These are phyloP conservation scores for Tetrahymena thermophila DNA, from an alignment of 73 alveolate genomes.

Conservation along the genomic window DNA sequence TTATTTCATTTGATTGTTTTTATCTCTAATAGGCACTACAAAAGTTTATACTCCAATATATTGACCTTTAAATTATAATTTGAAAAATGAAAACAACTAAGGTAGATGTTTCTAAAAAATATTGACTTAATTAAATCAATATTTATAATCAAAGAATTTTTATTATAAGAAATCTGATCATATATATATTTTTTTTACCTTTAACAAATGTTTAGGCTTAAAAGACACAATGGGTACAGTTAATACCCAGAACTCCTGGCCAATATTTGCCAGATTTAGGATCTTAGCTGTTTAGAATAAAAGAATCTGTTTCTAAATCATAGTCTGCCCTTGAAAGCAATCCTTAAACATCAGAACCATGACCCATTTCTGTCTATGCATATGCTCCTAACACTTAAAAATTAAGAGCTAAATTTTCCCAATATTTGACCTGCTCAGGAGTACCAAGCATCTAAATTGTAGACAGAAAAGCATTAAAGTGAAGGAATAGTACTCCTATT, in stretches of 20 bases:
- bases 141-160: background rate
- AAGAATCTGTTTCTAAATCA: slow-evolving; percentile 34
- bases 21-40: slow-evolving; percentile 49
- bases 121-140: background rate
- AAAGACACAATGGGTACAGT: slow-evolving; percentile 53
- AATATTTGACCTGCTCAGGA: slow-evolving; percentile 36
- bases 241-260: slow-evolving; percentile 61
- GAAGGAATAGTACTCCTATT: background rate
- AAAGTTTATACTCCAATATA: slow-evolving; percentile 53
- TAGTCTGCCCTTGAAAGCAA: slow-evolving; percentile 42
- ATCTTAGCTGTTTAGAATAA: slow-evolving; percentile 43
- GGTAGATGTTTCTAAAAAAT: background rate
- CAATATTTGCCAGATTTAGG: slow-evolving; percentile 45
- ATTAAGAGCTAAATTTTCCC: slow-evolving; percentile 15
- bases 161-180: background rate
- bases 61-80: background rate
- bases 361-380: slow-evolving; percentile 60
- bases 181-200: background rate
- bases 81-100: background rate
- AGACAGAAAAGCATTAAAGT: background rate
- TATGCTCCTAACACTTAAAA: slow-evolving; percentile 41
- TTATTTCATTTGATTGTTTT: slow-evolving; percentile 5
- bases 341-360: slow-evolving; percentile 55
- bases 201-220: slow-evolving; percentile 41
- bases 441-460: slow-evolving; percentile 40